Evolutionary conservation across 352 stramenopile genomes (phyloP), one percentile per base, ranked within the genome.

Genomic region (Globisporangium cederbergense): DNA sequence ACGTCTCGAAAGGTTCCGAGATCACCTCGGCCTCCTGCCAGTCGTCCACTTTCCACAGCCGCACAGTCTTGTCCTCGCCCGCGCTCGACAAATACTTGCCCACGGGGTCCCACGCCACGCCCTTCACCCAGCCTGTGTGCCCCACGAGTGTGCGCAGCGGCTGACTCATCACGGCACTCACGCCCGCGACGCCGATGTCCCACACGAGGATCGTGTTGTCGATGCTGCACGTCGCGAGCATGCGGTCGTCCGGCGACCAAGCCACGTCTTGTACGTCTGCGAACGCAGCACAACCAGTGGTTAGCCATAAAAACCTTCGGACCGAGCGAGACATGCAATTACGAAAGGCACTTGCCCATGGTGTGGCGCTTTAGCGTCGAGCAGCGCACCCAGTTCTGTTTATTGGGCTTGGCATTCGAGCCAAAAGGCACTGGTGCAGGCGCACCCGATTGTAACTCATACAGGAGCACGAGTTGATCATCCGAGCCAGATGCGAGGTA

Each of bases 171-270:
- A 93, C 77, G 2, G 88, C 71, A 36, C 60, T 77, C 22, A 90
- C 46, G 30, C 68, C 72, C 1, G 77, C 67, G 13, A 78, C 68
- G 57, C 85, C 78, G 25, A 96, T 81, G 60, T 90, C 81, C 88
- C 88, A 96, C 59, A 96, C 91, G 51, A 91, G 74, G 64, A 96
- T 93, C 36, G 82, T 84, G 64, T 96, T 96, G 72, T 96, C 88
- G 62, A 96, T 94, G 61, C 85, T 94, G 72, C 88, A 96, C 2
- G 85, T 94, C n/a, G 88, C 88, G 18, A 96, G 67, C 70, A 95
- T 91, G 7, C 85, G 83, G 66, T 96, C 88, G 68, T 96, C 88
- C 0, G 88, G 88, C 2, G 88, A 96, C 88, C 88, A 96, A 22
- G 88, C 85, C 6, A 96, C 62, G 46, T 96, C 88, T 43, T 91